phyloP scores from a whole-genome alignment of 1,284 basidiomycete genomes.

The Rhodotorula mucilaginosa region DNA sequence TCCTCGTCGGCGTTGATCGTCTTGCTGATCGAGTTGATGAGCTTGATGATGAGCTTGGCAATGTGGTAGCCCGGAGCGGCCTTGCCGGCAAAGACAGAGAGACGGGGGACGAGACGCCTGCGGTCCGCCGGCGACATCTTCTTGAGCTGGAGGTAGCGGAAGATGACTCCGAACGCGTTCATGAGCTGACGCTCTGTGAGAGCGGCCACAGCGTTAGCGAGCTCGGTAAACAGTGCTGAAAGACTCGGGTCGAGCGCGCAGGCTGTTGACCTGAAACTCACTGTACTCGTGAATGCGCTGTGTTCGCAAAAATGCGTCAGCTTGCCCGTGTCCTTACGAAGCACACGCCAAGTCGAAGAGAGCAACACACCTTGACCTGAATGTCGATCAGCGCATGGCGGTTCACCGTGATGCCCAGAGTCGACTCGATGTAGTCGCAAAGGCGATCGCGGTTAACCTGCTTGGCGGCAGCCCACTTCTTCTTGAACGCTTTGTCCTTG shows the following conservation, averaged over 20 bases:
- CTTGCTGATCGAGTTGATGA: conserved; percentile 65
- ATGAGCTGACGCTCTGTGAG: conserved; percentile 67
- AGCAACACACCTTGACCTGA: conserved; percentile 66
- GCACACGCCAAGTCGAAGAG: background rate
- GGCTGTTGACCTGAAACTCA: background rate
- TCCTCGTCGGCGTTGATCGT: conserved; percentile 83
- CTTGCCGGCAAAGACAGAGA: conserved; percentile 87
- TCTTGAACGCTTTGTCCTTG: conserved; percentile 69
- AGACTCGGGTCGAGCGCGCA: background rate
- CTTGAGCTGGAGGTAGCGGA: conserved; percentile 65
- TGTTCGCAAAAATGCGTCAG: background rate
- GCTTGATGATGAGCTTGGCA: conserved; percentile 68
- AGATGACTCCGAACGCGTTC: conserved; percentile 80
- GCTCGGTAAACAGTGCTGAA: background rate
- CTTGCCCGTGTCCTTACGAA: background rate
- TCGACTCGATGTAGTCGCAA: conserved; percentile 70
- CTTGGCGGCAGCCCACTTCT: conserved; percentile 78
- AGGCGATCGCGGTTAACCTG: conserved; percentile 48
- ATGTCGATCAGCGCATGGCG: conserved; percentile 84
- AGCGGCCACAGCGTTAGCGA: no score
- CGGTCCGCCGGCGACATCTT: conserved; percentile 69
- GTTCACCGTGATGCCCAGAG: conserved; percentile 68
- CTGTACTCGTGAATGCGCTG: conserved; percentile 25
- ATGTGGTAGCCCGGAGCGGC: conserved; percentile 51
- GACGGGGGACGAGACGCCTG: conserved; percentile 73